These are phyloP conservation scores for Boechera stricta DNA, from an alignment of 345 rosid species.

Conservation along the genomic window DNA sequence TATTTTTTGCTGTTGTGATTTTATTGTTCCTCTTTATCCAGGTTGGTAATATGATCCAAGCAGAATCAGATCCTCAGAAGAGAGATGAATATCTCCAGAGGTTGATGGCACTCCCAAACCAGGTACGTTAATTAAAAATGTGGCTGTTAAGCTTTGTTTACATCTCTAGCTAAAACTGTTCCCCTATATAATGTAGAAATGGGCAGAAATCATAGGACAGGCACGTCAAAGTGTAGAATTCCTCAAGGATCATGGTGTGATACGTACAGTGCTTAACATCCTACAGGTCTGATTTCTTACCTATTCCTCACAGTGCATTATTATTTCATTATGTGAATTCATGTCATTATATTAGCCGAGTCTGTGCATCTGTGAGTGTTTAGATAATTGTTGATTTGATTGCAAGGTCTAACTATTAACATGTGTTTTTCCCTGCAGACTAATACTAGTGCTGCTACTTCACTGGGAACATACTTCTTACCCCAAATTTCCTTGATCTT, in stretches of 20 bases:
- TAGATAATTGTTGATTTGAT: conserved; percentile 18
- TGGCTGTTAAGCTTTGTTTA: conserved; percentile 24
- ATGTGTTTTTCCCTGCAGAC: conserved; percentile 66
- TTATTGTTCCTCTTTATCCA: conserved; percentile 40
- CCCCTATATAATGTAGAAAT: conserved; percentile 65
- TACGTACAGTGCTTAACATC: conserved; percentile 90
- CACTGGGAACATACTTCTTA: conserved; percentile 90
- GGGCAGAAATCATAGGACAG: conserved; percentile 67
- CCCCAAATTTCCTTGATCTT: conserved; percentile 89
- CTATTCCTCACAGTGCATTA: conserved; percentile 12
- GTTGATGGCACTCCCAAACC: conserved; percentile 94
- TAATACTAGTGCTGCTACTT: conserved; percentile 94
- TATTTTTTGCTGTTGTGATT: background rate
- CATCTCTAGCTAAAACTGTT: conserved; percentile 21
- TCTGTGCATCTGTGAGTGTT: conserved; percentile 30
- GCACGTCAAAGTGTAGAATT: conserved; percentile 95
- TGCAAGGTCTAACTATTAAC: conserved; percentile 9
- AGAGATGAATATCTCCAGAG: conserved; percentile 96
- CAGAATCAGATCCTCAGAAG: conserved; percentile 93
- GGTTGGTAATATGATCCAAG: conserved; percentile 99
- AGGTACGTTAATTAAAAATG: conserved; percentile 52
- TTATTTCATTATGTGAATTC: background rate
- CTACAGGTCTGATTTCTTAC: conserved; percentile 65
- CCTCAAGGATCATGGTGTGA: conserved; percentile 91
- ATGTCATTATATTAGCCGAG: conserved; percentile 18